Evolutionary conservation across 2,329 filamentous ascomycete genomes (phyloP), one percentile per base, ranked within the genome.

Genomic region (Epichloe sp.): DNA sequence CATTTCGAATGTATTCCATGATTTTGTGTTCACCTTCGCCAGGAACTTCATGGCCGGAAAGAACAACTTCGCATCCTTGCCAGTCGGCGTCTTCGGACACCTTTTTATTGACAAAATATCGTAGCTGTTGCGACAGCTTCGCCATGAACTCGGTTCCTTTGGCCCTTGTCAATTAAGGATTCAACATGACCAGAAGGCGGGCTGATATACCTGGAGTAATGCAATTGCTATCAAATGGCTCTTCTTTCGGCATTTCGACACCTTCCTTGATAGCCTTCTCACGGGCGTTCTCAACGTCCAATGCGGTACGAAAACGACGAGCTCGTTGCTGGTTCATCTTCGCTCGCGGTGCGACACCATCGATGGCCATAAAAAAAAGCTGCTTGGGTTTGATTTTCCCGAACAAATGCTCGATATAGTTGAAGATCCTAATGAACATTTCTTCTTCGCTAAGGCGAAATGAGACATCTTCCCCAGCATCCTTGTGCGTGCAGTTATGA

Each of bases 261-360:
- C 94, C 94, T 63, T 96, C 87, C 47, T 74, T 76, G 54, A 97
- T 82, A 44, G 93, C 94, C 77, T 95, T 96, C 53, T 97, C 88
- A 67, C 88, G 85, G 53, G 90, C 89, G 59, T 80, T 79, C 67
- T 98, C 93, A 52, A 80, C 86, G 63, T 98, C 94, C 48, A 96
- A 74, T 41, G 93, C 93, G 23, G 93, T 97, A 62, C 93, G 82
- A 69, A 98, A 98, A 65, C 93, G 85, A 62, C 93, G 84, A 52
- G 93, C 86, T 60, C 93, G 88, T 72, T 98, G 93, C 70, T 98
- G 93, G 68, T 98, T 98, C 93, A 98, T 98, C 77, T 98, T 98
- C 60, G 93, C 93, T 62, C 93, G 86, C 17, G 93, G 94, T 21
- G 93, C 93, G 55, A 98, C 94, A 62, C 93, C 93, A 63, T 98